These are phyloP conservation scores for Staphylotrichum tortipilum DNA, from an alignment of 495 filamentous ascomycete genomes.

Conservation along the genomic window DNA sequence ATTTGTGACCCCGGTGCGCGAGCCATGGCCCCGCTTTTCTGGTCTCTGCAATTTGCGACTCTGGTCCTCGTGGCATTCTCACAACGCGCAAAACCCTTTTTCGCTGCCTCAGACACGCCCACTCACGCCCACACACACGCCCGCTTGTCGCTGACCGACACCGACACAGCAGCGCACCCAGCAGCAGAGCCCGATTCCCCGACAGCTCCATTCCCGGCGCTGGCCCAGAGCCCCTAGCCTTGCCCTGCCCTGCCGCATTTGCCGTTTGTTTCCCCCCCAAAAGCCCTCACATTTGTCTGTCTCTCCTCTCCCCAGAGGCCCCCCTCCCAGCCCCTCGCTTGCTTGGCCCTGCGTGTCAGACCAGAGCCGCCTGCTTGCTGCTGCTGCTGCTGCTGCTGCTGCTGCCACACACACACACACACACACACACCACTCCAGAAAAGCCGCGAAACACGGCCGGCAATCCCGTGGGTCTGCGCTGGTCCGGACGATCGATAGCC, in stretches of 20 bases:
- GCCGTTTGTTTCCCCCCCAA: neutral
- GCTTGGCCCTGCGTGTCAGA: too few species aligned
- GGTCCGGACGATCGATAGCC: conserved; percentile 4
- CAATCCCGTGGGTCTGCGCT: conserved; percentile 8
- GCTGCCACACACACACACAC: conserved; percentile 1
- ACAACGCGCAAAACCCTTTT: conserved; percentile 19
- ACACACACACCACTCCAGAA: conserved; percentile 1
- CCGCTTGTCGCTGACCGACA: conserved; percentile 11
- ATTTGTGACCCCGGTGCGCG: too few species aligned
- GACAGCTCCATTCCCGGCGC: too few species aligned
- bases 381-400: neutral
- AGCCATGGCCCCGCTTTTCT: conserved; percentile 12
- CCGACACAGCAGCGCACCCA: too few species aligned
- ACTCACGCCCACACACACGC: too few species aligned
- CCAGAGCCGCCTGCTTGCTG: too few species aligned
- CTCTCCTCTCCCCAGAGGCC: too few species aligned
- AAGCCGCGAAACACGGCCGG: conserved; percentile 12
- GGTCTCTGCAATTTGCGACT: conserved; percentile 12
- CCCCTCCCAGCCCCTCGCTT: too few species aligned
- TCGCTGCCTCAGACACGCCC: conserved; percentile 4
- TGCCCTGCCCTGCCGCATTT: neutral
- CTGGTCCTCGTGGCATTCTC: conserved; percentile 20
- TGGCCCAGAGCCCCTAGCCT: too few species aligned
- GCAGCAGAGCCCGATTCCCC: conserved; percentile 7
- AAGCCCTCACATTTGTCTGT: too few species aligned